These are phyloP conservation scores for Cladosporium sp. DNA, from an alignment of 2,329 filamentous ascomycete genomes.

Conservation along the genomic window DNA sequence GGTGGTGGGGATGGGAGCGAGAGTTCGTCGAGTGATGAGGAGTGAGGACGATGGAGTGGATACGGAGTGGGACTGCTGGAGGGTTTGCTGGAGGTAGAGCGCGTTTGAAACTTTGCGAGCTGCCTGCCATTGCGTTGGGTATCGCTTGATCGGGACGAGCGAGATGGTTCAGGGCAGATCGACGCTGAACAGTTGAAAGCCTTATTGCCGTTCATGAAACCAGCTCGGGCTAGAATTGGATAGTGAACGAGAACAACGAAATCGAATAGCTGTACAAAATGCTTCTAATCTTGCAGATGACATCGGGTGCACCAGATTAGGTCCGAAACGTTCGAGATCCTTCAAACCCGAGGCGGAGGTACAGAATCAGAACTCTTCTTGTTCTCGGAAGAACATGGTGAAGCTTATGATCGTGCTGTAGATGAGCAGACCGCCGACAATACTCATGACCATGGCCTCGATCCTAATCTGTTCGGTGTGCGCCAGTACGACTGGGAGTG, in stretches of 20 bases:
- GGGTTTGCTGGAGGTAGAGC: no score
- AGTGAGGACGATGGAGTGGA: not conserved
- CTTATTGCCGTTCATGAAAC: not conserved
- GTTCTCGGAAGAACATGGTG: constrained; percentile 95
- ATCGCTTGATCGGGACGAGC: not conserved
- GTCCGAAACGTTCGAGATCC: no score
- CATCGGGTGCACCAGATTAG: no score
- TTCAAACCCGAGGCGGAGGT: not conserved
- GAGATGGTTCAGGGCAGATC: not conserved
- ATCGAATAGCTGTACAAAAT: constrained; percentile 1
- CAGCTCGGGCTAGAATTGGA: no score
- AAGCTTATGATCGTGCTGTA: constrained; percentile 99
- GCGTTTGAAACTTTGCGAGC: no score
- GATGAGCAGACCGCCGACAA: constrained; percentile 85
- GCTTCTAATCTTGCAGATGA: not conserved
- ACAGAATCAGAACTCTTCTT: constrained; percentile 72
- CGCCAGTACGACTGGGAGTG: constrained; percentile 79
- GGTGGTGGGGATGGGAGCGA: not conserved
- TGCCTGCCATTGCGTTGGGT: no score
- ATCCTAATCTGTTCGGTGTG: constrained; percentile 77
- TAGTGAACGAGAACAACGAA: not conserved
- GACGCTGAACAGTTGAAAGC: not conserved
- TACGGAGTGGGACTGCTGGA: no score
- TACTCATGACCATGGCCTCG: constrained; percentile 90
- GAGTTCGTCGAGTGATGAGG: not conserved